phyloP scores from a whole-genome alignment of 371 early-diverging fungal species.

The Zychaea mexicana region DNA sequence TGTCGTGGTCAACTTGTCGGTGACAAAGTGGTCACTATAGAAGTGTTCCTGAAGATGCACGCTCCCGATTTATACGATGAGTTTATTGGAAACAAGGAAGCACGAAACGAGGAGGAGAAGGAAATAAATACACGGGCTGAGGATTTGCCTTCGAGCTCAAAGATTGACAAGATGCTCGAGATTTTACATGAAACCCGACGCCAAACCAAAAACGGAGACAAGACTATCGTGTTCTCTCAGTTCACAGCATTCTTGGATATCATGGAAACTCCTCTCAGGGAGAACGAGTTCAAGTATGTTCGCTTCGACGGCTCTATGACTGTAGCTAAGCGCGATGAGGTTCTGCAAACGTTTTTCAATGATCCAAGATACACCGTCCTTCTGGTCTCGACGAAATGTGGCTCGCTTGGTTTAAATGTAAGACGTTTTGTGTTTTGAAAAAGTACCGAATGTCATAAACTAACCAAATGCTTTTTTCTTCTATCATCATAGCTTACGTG shows the following conservation, averaged over 20 bases:
- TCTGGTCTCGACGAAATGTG: slow-evolving; percentile 67
- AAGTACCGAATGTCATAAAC: neutral
- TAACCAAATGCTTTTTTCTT: neutral
- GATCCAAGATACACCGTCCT: slow-evolving; percentile 58
- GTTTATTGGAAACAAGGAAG: neutral
- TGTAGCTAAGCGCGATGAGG: slow-evolving; percentile 37
- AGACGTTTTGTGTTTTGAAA: slow-evolving; percentile 47
- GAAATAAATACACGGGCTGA: neutral
- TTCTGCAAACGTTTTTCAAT: slow-evolving; percentile 46
- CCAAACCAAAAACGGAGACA: slow-evolving; percentile 43
- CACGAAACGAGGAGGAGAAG: neutral
- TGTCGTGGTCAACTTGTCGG: slow-evolving; percentile 36
- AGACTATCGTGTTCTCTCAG: slow-evolving; percentile 85
- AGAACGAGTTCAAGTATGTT: slow-evolving; percentile 32
- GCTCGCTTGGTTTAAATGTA: slow-evolving; percentile 73
- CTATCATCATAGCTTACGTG: slow-evolving; percentile 8
- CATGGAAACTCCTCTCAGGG: slow-evolving; percentile 63
- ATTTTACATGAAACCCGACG: slow-evolving; percentile 35
- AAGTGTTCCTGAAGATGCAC: slow-evolving; percentile 31
- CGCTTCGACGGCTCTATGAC: slow-evolving; percentile 58
- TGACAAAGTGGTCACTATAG: slow-evolving; percentile 19
- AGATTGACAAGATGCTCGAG: slow-evolving; percentile 56
- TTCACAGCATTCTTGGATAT: slow-evolving; percentile 62
- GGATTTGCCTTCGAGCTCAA: slow-evolving; percentile 31
- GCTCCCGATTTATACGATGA: slow-evolving; percentile 27